A percentile compares a stretch with the other conserved stretches of the same genome.
Conservation (phyloP, 495 filamentous ascomycete species). For the Achaetomiella virescens region DNA sequence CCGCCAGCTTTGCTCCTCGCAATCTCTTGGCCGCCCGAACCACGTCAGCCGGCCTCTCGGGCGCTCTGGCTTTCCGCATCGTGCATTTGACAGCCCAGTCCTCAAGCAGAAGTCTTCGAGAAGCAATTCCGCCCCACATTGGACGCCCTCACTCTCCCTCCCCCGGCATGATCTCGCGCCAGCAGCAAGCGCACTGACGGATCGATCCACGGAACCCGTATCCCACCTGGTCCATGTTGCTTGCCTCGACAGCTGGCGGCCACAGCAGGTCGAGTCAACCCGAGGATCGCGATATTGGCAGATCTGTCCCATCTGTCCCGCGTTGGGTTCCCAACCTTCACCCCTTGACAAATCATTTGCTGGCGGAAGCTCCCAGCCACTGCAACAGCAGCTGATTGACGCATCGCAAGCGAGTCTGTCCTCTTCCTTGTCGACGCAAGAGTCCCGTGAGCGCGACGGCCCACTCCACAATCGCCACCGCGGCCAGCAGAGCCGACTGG, state of each 20-base stretch:
- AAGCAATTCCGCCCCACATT: slow-evolving; percentile 14
- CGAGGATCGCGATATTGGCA: not conserved
- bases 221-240: not conserved
- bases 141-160: not conserved
- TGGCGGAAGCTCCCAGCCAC: not conserved
- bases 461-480: slow-evolving; percentile 13
- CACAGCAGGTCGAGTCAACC: not conserved
- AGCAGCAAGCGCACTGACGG: slow-evolving; percentile 1
- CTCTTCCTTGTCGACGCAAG: slow-evolving; percentile 15
- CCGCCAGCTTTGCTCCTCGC: slow-evolving; percentile 22
- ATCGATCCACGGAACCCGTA: not conserved
- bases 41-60: slow-evolving; percentile 15
- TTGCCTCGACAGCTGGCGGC: not conserved
- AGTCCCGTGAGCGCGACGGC: slow-evolving; percentile 15
- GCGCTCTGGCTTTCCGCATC: slow-evolving; percentile 13
- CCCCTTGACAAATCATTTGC: slow-evolving; percentile 11
- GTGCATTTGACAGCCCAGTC: not conserved
- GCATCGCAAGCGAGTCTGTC: not conserved
- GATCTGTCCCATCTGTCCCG: not conserved
- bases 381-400: slow-evolving; percentile 4
- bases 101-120: slow-evolving; percentile 19
- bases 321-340: not conserved
- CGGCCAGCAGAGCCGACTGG: slow-evolving; percentile 8
- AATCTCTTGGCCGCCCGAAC: slow-evolving; percentile 25
- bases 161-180: not conserved